phyloP scores from a whole-genome alignment of 2,329 filamentous ascomycete genomes.

The Sporothrix pallida region DNA sequence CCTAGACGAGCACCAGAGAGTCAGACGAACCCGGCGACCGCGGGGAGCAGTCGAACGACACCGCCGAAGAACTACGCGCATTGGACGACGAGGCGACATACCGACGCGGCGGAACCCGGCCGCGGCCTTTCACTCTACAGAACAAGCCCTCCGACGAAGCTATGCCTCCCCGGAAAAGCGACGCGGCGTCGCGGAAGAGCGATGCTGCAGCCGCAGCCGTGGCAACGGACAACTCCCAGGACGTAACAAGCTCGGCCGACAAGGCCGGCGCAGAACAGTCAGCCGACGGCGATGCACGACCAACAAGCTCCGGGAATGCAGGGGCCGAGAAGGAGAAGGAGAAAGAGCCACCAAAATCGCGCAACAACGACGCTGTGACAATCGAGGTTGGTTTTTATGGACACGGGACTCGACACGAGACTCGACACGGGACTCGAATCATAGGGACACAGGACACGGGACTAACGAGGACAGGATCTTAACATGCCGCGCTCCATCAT shows the following conservation, averaged over 20 bases:
- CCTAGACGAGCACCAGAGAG: neutral
- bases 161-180: constrained; percentile 65
- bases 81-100: neutral
- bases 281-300: neutral
- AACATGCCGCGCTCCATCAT: constrained; percentile 81
- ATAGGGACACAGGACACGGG: neutral
- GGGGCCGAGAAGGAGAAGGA: constrained; percentile 44
- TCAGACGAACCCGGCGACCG: neutral
- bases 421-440: neutral
- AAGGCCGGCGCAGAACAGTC: neutral
- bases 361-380: constrained; percentile 48
- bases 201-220: constrained; percentile 47
- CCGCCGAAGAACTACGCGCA: neutral
- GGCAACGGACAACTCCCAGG: constrained; percentile 35
- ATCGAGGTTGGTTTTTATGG: constrained; percentile 57
- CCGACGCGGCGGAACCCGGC: too few species aligned
- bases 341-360: constrained; percentile 38
- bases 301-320: constrained; percentile 40
- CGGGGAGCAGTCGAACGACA: neutral
- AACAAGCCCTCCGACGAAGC: neutral
- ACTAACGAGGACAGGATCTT: constrained; percentile 62
- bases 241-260: neutral
- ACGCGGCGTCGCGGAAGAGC: constrained; percentile 50
- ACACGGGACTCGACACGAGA: neutral
- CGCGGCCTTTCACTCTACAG: neutral